phyloP scores from a whole-genome alignment of 1,284 basidiomycete species.

The Austroboletus niveus region DNA sequence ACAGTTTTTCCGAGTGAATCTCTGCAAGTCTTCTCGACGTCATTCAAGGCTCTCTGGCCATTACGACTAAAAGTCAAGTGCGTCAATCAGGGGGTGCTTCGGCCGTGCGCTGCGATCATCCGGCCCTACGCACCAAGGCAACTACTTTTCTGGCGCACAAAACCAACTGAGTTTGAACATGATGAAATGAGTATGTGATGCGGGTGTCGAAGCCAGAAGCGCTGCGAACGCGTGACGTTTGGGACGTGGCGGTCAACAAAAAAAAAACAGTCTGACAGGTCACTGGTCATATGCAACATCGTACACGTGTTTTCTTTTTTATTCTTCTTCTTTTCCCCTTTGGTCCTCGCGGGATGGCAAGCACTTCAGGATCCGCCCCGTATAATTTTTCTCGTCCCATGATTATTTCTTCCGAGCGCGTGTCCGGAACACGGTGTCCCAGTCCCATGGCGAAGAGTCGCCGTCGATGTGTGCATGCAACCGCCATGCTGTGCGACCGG shows the following conservation, averaged over 20 bases:
- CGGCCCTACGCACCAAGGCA: neutral
- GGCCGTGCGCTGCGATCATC: neutral
- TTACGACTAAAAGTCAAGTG: neutral
- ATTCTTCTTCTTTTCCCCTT: neutral
- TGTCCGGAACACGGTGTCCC: neutral
- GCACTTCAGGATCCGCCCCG: neutral
- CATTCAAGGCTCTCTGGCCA: neutral
- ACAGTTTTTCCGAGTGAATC: conserved; percentile 10
- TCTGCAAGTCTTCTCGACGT: neutral
- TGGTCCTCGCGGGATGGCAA: neutral
- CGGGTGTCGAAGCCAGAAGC: neutral
- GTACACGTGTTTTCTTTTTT: neutral
- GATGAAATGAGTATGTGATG: no score
- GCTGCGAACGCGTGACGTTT: neutral
- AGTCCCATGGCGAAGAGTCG: conserved; percentile 2
- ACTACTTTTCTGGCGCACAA: neutral
- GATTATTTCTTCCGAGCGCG: conserved; percentile 16
- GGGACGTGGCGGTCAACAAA: neutral
- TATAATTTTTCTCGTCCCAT: neutral
- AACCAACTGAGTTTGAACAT: no score
- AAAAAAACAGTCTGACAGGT: neutral
- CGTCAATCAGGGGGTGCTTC: conserved; percentile 15
- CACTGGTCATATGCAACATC: neutral
- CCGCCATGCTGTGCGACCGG: no score
- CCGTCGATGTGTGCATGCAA: conserved; percentile 5